Base-by-base conservation (phyloP, 2,329 filamentous ascomycete species). In the Colletotrichum theobromicola region DNA sequence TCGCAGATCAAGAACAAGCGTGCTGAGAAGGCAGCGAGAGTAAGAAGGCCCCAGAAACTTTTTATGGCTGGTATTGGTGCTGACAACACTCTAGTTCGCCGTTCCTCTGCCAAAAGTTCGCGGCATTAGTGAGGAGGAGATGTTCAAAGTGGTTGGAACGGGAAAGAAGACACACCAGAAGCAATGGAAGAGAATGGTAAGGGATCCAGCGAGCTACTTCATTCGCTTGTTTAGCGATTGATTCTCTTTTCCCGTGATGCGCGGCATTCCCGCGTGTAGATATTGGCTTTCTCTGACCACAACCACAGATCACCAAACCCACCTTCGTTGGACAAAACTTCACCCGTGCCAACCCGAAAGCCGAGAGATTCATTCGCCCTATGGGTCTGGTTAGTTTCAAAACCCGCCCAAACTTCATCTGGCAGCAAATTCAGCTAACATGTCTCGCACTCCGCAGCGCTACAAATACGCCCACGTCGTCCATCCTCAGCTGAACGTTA, bases 81-180 rank as follows among this genome's bases (percentile, higher is more conserved):
- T 72, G 34, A 75, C 35, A 28, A 30, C 7, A 2, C 15, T 26
- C 16, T 37, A 96, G 82, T 98, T 98, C 83, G 91, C 90, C 35
- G 97, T 98, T 50, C 97, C 97, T 2, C 85, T 30, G 28, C 24
- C 57, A 28, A 61, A 61, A 28, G 61, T 71, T 2, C 42, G 62
- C 4, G 70, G 95, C 77, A 98, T 98, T 79, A 93, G 91, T 78
- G 96, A 98, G 87, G 95, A 98, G 89, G 96, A 98, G 88, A 96
- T 98, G 94, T 98, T 98, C 89, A 96, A 95, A 86, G 96, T 98
- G 16, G 92, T 98, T 81, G 95, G 95, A 87, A 98, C 96, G 35
- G 96, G 97, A 80, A 97, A 97, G 91, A 98, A 98, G 90, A 95
- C 93, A 3, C 89, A 93, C 71, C 95, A 97, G 91, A 97, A 97